Evolutionary conservation across 148 eudicot species (phyloP).

Genomic region (Chenopodium berlandieri): DNA sequence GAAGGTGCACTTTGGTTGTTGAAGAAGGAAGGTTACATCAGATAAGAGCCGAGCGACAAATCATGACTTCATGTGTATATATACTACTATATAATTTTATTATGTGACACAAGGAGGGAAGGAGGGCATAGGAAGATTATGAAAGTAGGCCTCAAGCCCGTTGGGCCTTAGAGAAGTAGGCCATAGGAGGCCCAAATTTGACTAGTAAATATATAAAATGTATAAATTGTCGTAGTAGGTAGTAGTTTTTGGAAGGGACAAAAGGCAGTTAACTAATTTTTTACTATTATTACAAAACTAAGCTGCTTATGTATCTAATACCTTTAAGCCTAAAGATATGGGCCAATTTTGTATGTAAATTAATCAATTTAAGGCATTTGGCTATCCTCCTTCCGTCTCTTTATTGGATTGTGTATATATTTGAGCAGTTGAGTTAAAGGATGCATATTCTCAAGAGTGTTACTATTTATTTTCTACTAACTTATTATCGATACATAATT

Average conservation of each 20-base stretch:
- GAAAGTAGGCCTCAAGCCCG: neutral
- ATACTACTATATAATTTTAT: neutral
- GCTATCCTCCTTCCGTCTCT: too few relatives aligned
- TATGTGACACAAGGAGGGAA: neutral
- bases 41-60: neutral
- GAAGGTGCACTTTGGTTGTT: slow-evolving; percentile 75
- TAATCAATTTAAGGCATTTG: neutral
- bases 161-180: neutral
- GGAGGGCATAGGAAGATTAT: neutral
- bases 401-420: neutral
- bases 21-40: slow-evolving; percentile 46
- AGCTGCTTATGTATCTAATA: slow-evolving; percentile 1
- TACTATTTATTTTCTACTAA: too few relatives aligned
- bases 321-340: neutral
- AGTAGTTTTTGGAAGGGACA: neutral
- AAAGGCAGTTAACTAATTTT: neutral
- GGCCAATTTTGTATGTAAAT: neutral
- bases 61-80: neutral
- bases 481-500: too few relatives aligned
- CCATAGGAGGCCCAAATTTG: neutral
- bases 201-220: neutral
- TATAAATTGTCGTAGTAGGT: neutral
- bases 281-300: neutral
- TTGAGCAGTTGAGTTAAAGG: neutral
- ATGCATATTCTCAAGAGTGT: neutral